Evolutionary conservation across 352 stramenopile genomes (phyloP).

Genomic region (Phytophthora podocarpi): DNA sequence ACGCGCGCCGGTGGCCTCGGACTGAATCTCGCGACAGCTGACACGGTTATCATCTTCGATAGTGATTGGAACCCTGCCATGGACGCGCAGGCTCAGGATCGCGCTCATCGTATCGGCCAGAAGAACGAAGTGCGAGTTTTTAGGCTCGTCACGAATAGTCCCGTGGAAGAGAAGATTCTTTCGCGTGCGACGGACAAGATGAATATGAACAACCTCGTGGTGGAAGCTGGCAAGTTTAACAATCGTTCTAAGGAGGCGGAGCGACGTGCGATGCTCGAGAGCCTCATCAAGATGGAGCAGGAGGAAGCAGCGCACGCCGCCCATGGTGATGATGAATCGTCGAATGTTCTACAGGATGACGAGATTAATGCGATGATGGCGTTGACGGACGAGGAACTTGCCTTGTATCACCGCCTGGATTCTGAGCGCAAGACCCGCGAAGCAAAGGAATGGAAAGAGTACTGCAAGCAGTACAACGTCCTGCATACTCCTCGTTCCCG

Average conservation of each 20-base stretch:
- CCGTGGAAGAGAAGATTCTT: conserved; percentile 90
- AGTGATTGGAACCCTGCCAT: conserved; percentile 99
- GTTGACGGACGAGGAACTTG: conserved; percentile 83
- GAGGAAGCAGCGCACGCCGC: conserved; percentile 78
- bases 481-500: conserved; percentile 50
- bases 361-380: conserved; percentile 92
- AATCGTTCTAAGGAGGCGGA: conserved; percentile 88
- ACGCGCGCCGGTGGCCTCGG: conserved; percentile 97
- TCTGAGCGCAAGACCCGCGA: conserved; percentile 64
- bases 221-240: conserved; percentile 90
- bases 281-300: conserved; percentile 89
- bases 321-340: conserved; percentile 65
- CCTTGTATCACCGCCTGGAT: conserved; percentile 80
- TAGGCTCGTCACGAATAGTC: conserved; percentile 83
- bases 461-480: conserved; percentile 66
- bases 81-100: conserved; percentile 93
- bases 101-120: conserved; percentile 91
- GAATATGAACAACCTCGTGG: conserved; percentile 92
- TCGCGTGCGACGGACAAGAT: conserved; percentile 89
- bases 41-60: conserved; percentile 99
- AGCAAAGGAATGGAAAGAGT: conserved; percentile 65
- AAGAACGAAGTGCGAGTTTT: conserved; percentile 92
- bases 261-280: conserved; percentile 84
- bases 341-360: conserved; percentile 77
- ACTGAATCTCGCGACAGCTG: conserved; percentile 97